These are phyloP conservation scores for Ustilago crameri DNA, from an alignment of 1,284 basidiomycete genomes.

Conservation along the genomic window DNA sequence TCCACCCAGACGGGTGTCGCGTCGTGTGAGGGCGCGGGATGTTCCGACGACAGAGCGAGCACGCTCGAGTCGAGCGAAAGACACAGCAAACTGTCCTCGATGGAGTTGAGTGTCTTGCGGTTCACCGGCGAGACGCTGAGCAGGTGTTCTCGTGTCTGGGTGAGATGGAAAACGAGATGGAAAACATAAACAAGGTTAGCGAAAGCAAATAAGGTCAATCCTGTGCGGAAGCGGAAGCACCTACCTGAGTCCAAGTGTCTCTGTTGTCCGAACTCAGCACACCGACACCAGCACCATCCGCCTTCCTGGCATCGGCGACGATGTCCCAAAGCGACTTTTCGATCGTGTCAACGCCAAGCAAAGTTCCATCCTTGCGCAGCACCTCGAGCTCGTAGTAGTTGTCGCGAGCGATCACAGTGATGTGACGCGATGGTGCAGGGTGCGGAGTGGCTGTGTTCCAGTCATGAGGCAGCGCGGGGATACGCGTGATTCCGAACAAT, in stretches of 20 bases:
- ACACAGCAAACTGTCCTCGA: constrained; percentile 81
- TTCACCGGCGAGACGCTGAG: constrained; percentile 78
- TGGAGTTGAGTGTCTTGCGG: constrained; percentile 73
- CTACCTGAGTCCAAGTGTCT: constrained; percentile 83
- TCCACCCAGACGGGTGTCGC: constrained; percentile 77
- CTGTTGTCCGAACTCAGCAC: constrained; percentile 82
- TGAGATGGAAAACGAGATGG: too few species aligned
- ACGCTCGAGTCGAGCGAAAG: constrained; percentile 74
- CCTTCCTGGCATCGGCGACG: constrained; percentile 76
- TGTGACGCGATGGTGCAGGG: constrained; percentile 73
- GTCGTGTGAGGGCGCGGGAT: constrained; percentile 69
- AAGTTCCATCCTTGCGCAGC: constrained; percentile 53
- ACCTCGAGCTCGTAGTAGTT: constrained; percentile 85
- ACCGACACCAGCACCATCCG: constrained; percentile 74
- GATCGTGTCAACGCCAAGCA: constrained; percentile 74
- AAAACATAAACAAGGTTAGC: neutral
- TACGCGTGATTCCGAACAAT: constrained; percentile 67
- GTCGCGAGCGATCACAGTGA: constrained; percentile 81
- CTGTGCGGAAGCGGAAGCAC: constrained; percentile 38
- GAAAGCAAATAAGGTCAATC: neutral
- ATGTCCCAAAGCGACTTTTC: constrained; percentile 77
- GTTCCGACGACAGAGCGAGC: constrained; percentile 65
- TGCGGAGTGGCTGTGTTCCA: constrained; percentile 66
- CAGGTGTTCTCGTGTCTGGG: constrained; percentile 79
- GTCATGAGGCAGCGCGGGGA: constrained; percentile 69